A percentile compares a stretch with the other conserved stretches of the same genome.
phyloP scores from a whole-genome alignment of 2,329 filamentous ascomycete genomes.

The Microcyclospora pomicola region DNA sequence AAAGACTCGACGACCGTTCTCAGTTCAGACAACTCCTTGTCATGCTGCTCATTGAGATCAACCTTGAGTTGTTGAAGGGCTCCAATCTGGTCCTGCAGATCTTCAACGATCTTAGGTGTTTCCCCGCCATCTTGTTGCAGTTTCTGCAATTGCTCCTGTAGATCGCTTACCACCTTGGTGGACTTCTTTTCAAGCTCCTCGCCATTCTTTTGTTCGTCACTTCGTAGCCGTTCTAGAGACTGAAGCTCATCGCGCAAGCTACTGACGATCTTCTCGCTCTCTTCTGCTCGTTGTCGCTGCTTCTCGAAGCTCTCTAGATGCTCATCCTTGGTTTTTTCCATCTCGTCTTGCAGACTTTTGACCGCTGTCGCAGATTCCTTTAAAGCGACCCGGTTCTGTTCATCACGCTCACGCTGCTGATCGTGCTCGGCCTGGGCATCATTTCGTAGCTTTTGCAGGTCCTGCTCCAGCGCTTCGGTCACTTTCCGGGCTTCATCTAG shows the following conservation, averaged over 20 bases:
- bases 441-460: slow-evolving; percentile 2
- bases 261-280: slow-evolving; percentile 3
- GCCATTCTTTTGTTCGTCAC: slow-evolving; percentile 1
- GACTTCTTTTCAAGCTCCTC: neutral
- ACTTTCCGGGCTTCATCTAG: neutral
- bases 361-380: slow-evolving; percentile 4
- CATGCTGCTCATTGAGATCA: slow-evolving; percentile 6
- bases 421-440: neutral
- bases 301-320: slow-evolving; percentile 2
- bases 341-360: slow-evolving; percentile 4
- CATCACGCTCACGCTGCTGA: neutral
- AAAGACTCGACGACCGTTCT: slow-evolving; percentile 5
- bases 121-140: slow-evolving; percentile 11
- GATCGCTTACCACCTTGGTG: slow-evolving; percentile 4
- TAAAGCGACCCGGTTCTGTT: neutral
- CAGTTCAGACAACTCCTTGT: slow-evolving; percentile 5
- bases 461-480: neutral
- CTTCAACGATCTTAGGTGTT: slow-evolving; percentile 1
- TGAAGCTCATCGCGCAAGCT: slow-evolving; percentile 5
- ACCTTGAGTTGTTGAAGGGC: slow-evolving; percentile 7
- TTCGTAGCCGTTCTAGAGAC: slow-evolving; percentile 2
- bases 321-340: slow-evolving; percentile 6
- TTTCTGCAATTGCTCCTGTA: slow-evolving; percentile 11
- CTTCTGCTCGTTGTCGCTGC: slow-evolving; percentile 3
- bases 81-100: slow-evolving; percentile 6